Conservation (phyloP, 371 early-diverging fungal species). For the Apophysomyces trapeziformis region DNA sequence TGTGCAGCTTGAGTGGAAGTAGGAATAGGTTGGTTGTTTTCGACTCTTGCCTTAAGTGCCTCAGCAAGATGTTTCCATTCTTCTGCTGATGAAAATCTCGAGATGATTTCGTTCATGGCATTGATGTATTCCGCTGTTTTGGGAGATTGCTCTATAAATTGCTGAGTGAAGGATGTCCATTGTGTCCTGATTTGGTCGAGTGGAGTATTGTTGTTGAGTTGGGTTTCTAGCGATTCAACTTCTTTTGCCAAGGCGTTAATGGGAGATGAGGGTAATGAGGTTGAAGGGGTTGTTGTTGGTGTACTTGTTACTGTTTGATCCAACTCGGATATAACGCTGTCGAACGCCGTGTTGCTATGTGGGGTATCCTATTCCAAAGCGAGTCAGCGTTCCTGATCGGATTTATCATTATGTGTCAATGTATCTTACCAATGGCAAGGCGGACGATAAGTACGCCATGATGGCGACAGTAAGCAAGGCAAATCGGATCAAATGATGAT, state of each 20-base stretch:
- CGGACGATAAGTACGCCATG: neutral
- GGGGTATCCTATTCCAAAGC: neutral
- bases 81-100: neutral
- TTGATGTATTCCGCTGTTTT: neutral
- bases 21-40: constrained; percentile 1
- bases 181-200: constrained; percentile 17
- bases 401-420: no score
- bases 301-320: neutral
- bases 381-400: neutral
- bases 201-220: neutral
- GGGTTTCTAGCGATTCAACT: constrained; percentile 11
- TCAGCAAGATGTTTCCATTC: constrained; percentile 13
- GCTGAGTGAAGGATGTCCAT: constrained; percentile 11
- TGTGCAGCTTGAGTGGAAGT: constrained; percentile 3
- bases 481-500: neutral
- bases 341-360: neutral
- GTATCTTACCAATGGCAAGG: neutral
- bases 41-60: constrained; percentile 1
- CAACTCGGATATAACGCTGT: neutral
- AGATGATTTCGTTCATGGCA: neutral
- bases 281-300: neutral
- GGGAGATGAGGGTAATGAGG: neutral
- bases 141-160: constrained; percentile 6
- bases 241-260: neutral
- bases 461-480: neutral